A percentile compares a stretch with the other conserved stretches of the same genome.
These are phyloP conservation scores for Fusarium caatingaense DNA, from an alignment of 2,329 filamentous ascomycete species.

Conservation along the genomic window DNA sequence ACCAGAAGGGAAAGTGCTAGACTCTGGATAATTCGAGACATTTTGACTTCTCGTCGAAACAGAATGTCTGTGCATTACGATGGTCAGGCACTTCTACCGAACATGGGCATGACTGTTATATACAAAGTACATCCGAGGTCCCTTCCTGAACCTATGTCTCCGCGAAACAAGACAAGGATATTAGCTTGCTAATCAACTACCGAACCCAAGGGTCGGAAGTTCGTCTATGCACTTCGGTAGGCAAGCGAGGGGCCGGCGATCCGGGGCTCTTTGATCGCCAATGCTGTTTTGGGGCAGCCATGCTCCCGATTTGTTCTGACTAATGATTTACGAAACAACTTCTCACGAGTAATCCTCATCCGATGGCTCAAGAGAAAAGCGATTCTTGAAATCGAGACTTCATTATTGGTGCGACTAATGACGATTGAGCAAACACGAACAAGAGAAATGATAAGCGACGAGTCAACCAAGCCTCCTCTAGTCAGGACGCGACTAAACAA, in stretches of 20 bases:
- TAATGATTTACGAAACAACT: fast-evolving
- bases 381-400: fast-evolving
- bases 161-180: not conserved
- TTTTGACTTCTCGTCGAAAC: not conserved
- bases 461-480: not conserved
- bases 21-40: not conserved
- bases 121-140: not conserved
- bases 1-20: not conserved
- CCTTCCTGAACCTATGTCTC: not conserved
- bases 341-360: fast-evolving
- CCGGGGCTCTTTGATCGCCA: not conserved
- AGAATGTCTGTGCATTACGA: not conserved
- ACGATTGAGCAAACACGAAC: not conserved
- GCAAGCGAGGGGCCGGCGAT: not conserved
- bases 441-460: not conserved
- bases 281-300: not conserved
- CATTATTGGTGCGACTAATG: not conserved
- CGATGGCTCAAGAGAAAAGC: not conserved
- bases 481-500: not conserved
- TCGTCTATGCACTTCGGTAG: not conserved
- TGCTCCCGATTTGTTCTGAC: fast-evolving
- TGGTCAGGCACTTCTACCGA: not conserved
- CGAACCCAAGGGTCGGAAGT: not conserved
- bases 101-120: not conserved
- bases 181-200: not conserved